Base-by-base conservation (phyloP, 2,329 filamentous ascomycete genomes). In the Colletotrichum sp. region DNA sequence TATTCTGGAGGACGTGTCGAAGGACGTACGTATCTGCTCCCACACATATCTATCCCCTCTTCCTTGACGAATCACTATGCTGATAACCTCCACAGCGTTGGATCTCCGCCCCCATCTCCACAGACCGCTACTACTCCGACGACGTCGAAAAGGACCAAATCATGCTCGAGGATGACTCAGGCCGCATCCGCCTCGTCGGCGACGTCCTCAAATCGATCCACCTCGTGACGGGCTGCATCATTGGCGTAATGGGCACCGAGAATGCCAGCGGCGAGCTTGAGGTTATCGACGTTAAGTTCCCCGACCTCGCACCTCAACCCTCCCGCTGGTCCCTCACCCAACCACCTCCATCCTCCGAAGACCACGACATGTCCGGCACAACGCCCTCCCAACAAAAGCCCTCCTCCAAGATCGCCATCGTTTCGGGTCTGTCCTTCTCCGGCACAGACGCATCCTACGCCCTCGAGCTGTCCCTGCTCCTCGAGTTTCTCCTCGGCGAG, bases 141-240 rank as follows among this genome's bases (percentile, higher is more conserved):
- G 88, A 92, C 77, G 85, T 87, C 74, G 85, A 87, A 2, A 36
- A 63, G 72, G 90, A 93, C 68, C 92, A 95, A 76, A 91, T 95
- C 79, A 98, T 98, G 93, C 88, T 99, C 52, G 97, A 99, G 84
- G 97, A 99, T 83, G 96, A 99, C 84, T 98, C 96, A 1, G 97
- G 97, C 63, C 93, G 98, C 28, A 89, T 99, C 79, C 91, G 93
- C 24, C 87, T 99, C 9, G 93, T 94, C 1, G 97, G 97, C 5
- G 89, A 91, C 57, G 84, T 92, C 24, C 87, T 99, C 64, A 88
- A 90, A 77, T 89, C 90, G 1, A 89, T 94, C 28, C 88, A 95
- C 76, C 90, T 99, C 9, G 96, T 98, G 4, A 99, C 97, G 0
- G 97, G 97, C 30, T 98, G 95, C 80, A 96, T 99, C 80, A 91